Percentiles rank a stretch among this genome's conserved stretches.
Conservation (phyloP, 1,284 basidiomycete genomes). For the Puccinia triticina region DNA sequence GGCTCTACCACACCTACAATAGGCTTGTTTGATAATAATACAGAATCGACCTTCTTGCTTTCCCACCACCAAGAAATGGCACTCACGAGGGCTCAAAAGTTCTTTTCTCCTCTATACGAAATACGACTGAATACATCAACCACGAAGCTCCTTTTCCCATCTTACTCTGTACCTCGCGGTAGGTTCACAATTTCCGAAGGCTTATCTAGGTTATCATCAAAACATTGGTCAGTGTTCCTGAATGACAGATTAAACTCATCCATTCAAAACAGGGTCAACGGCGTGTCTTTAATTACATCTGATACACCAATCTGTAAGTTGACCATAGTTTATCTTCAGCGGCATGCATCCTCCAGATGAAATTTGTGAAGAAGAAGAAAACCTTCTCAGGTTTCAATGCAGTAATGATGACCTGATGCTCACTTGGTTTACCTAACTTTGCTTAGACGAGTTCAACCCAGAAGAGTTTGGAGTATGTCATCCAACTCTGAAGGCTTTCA, state of each 20-base stretch:
- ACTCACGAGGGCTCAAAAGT: conserved; percentile 34
- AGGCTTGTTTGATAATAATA: background rate
- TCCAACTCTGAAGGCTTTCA: conserved; percentile 43
- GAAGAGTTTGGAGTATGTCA: conserved; percentile 43
- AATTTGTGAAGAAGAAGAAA: background rate
- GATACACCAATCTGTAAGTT: conserved; percentile 36
- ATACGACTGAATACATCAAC: conserved; percentile 39
- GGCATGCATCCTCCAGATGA: background rate
- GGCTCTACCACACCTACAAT: background rate
- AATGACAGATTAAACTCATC: background rate
- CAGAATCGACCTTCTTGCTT: background rate
- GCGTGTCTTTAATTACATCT: background rate
- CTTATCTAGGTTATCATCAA: background rate
- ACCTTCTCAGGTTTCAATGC: background rate
- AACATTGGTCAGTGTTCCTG: background rate
- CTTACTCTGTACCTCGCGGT: conserved; percentile 40
- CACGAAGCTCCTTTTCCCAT: conserved; percentile 42
- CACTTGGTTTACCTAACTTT: background rate
- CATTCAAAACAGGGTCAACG: conserved; percentile 11
- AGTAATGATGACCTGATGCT: background rate
- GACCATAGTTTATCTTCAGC: background rate
- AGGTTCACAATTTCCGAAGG: background rate
- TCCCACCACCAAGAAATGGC: conserved; percentile 26
- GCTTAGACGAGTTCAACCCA: conserved; percentile 40
- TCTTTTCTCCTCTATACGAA: conserved; percentile 39